Base-by-base conservation (phyloP, 768 basidiomycete genomes). In the Leccinum ochraceum region DNA sequence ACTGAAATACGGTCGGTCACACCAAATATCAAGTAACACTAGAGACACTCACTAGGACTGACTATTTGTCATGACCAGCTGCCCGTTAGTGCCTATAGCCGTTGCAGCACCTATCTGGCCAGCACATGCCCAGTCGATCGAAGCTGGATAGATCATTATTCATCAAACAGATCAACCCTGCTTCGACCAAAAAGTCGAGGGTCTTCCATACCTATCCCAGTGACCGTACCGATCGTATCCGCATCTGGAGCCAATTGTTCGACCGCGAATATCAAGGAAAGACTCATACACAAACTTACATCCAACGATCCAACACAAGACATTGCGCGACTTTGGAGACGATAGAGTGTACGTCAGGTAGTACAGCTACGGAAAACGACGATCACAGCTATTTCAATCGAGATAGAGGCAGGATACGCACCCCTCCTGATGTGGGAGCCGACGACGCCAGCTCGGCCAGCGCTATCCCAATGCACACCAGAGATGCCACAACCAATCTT, bases 251-350 rank as follows among this genome's bases (percentile, higher is more conserved):
- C 16, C 37, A 44, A 11, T 44, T 57, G 36, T 13, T 39, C 37
- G 42, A 44, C 20, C n/a, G 34, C 34, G 22, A 42, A n/a, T 30
- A 24, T 8, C 20, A 14, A 7, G 10, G 50, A 2, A 22, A 30
- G 46, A 9, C 1, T 24, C 4, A 8, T 32, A 16, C 14, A 36
- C 14, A 1, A 6, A 73, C 81, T 22, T 62, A 87, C 85, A 87
- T 44, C 86, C 87, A 8, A 87, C 86, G 44, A 87, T 78, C 86
- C 86, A 88, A 20, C 83, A 81, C n/a, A 87, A 77, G 5, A 88
- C 68, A 60, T 82, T 83, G 20, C 82, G 76, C 74, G 80, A 86
- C 49, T 79, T 67, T 1, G 81, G 81, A 1, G 83, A 81, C 0
- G 83, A 81, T 9, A 84, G 69, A 0, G 77, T 79, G 63, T 86